A percentile compares a stretch with the other conserved stretches of the same genome.
These are phyloP conservation scores for Ophiostoma ips DNA, from an alignment of 2,329 filamentous ascomycete genomes.

Conservation along the genomic window DNA sequence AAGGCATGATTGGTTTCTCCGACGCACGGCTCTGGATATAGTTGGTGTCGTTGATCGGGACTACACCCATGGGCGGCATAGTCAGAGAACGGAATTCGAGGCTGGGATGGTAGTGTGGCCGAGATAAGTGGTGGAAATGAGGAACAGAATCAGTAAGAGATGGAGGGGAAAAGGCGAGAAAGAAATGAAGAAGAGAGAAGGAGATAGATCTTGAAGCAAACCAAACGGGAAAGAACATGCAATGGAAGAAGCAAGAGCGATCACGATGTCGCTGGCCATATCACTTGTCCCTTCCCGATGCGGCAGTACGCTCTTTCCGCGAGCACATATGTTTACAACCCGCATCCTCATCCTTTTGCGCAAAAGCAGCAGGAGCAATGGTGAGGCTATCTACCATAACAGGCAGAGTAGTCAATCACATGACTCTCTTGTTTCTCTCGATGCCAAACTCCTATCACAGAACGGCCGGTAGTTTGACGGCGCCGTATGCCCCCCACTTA, in stretches of 20 bases:
- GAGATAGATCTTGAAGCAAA: too few species aligned
- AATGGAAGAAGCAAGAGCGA: background rate
- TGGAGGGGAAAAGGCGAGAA: background rate
- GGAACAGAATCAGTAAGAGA: background rate
- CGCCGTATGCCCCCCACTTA: too few species aligned
- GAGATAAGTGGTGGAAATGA: too few species aligned
- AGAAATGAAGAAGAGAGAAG: background rate
- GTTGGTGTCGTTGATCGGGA: background rate
- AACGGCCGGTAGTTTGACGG: too few species aligned
- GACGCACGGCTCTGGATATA: background rate
- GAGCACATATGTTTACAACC: background rate
- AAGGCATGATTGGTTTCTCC: background rate
- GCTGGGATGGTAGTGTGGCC: too few species aligned
- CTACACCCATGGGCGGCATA: background rate
- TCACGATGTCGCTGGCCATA: background rate
- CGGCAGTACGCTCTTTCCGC: background rate
- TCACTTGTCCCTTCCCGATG: background rate
- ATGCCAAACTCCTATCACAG: too few species aligned
- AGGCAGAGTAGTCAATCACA: too few species aligned
- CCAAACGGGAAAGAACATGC: background rate
- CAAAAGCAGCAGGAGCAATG: too few species aligned
- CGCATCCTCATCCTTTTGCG: too few species aligned
- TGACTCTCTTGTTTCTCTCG: too few species aligned
- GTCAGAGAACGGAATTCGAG: too few species aligned
- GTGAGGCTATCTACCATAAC: too few species aligned